Base-by-base conservation (phyloP, 768 basidiomycete species). In the Agrocybe pediades region DNA sequence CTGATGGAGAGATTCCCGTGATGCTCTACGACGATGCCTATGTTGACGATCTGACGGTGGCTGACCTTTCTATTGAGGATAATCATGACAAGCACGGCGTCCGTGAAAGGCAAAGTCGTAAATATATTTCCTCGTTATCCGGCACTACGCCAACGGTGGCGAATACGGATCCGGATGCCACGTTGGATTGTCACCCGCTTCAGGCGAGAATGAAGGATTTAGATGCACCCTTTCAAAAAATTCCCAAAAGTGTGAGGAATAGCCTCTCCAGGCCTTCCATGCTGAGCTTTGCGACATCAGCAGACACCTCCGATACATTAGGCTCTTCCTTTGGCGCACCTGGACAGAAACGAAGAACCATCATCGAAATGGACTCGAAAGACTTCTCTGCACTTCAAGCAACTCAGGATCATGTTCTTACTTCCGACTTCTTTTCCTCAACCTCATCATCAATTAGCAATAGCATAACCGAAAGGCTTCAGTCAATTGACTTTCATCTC, bases 1-100 rank as follows among this genome's bases (percentile, higher is more conserved):
- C 76, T 24, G 80, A 77, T 27, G 78, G 74, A 26, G 74, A 79
- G 46, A 83, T 85, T 51, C 82, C 80, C n/a, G 71, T 84, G 33
- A 60, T 79, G 53, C 62, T 78, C 16, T 68, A 81, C 49, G 75
- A 78, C 45, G 59, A 66, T 33, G 60, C 56, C 27, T 67, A 63
- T 53, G 30, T 50, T 15, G 46, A 51, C 6, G 33, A 5, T 3
- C 33, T 36, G 3, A 4, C 33, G 3, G 4, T n/a, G 4, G 6
- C 33, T 15, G 33, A 36, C 33, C 33, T 36, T 36, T 15, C 33
- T 36, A 30, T 30, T 30, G 29, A 30, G 29, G 33, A 36, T 3
- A n/a, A 13, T 15, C 13, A 36, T 11, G 11, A 36, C 5, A n/a
- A 5, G 33, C 33, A n/a, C n/a, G n/a, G n/a, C n/a, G n/a, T n/a